Percentiles rank a stretch among this genome's conserved stretches.
Evolutionary conservation across 176 grass and related monocot species (phyloP).

Genomic region (Juncus effusus): DNA sequence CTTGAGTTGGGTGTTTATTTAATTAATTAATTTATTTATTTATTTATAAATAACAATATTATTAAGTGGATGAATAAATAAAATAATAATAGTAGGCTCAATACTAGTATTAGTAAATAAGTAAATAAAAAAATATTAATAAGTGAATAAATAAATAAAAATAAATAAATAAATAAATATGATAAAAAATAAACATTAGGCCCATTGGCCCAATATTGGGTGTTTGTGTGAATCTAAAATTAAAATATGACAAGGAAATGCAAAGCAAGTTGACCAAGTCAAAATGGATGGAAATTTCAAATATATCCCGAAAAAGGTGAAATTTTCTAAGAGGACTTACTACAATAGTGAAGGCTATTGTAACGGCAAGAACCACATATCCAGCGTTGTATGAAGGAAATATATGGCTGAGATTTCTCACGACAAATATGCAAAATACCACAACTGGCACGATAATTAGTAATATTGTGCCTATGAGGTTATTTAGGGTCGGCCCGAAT

Average conservation of each 20-base stretch:
- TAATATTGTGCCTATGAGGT: conserved; percentile 55
- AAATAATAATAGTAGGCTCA: conserved; percentile 8
- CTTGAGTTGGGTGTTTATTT: too few species aligned
- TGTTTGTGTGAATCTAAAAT: too few species aligned
- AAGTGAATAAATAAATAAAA: neutral
- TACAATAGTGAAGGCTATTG: conserved; percentile 48
- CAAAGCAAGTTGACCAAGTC: too few species aligned
- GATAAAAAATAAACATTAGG: too few species aligned
- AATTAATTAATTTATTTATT: too few species aligned
- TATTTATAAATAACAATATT: too few species aligned
- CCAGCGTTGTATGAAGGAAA: conserved; percentile 60
- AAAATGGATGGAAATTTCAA: too few species aligned
- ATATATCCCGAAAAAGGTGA: too few species aligned
- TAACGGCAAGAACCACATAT: conserved; percentile 50
- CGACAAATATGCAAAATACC: conserved; percentile 78
- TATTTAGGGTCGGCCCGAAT: conserved; percentile 79
- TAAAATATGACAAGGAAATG: too few species aligned
- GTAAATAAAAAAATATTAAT: neutral
- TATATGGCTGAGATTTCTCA: conserved; percentile 53
- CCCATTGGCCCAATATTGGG: too few species aligned
- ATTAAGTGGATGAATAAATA: neutral
- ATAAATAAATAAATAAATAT: too few species aligned
- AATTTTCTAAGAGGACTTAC: conserved; percentile 37
- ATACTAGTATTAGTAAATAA: conserved; percentile 6
- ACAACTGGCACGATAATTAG: conserved; percentile 64